A percentile compares a stretch with the other conserved stretches of the same genome.
These are phyloP conservation scores for Tulasnella sp. DNA, from an alignment of 768 basidiomycete species.

Conservation along the genomic window DNA sequence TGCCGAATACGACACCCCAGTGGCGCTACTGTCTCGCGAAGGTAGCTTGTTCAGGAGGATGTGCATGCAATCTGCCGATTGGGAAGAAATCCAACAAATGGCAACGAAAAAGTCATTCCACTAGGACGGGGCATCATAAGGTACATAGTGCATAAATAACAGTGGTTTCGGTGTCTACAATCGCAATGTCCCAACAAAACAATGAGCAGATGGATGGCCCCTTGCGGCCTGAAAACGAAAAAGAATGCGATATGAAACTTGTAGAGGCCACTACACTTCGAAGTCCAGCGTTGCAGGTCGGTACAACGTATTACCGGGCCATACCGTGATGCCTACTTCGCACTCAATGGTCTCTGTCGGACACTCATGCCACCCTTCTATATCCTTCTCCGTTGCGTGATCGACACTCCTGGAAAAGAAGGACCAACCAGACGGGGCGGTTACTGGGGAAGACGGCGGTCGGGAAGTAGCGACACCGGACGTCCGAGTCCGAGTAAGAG, in stretches of 20 bases:
- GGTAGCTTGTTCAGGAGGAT: slow-evolving; percentile 55
- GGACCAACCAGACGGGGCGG: not conserved
- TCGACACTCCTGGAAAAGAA: not conserved
- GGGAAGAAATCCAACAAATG: slow-evolving; percentile 14
- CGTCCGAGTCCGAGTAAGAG: slow-evolving; percentile 43
- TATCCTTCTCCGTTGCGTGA: slow-evolving; percentile 6
- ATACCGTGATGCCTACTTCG: slow-evolving; percentile 78
- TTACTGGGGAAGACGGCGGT: not conserved
- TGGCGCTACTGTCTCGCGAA: slow-evolving; percentile 37
- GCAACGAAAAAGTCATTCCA: not conserved
- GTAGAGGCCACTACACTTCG: slow-evolving; percentile 3
- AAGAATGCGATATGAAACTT: no score
- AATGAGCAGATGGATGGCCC: no score
- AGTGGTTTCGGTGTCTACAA: no score
- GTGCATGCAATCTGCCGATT: slow-evolving; percentile 42
- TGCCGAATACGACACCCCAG: slow-evolving; percentile 63
- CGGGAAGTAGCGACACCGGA: slow-evolving; percentile 28
- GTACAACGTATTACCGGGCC: slow-evolving; percentile 82
- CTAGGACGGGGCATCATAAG: no score
- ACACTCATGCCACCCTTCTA: slow-evolving; percentile 35
- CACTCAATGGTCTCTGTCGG: slow-evolving; percentile 84
- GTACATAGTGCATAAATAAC: no score
- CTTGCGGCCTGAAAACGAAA: no score
- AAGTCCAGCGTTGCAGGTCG: slow-evolving; percentile 12
- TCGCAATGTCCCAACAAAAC: no score